phyloP scores from a whole-genome alignment of 306 rosid species.

The Cicer cuneatum region DNA sequence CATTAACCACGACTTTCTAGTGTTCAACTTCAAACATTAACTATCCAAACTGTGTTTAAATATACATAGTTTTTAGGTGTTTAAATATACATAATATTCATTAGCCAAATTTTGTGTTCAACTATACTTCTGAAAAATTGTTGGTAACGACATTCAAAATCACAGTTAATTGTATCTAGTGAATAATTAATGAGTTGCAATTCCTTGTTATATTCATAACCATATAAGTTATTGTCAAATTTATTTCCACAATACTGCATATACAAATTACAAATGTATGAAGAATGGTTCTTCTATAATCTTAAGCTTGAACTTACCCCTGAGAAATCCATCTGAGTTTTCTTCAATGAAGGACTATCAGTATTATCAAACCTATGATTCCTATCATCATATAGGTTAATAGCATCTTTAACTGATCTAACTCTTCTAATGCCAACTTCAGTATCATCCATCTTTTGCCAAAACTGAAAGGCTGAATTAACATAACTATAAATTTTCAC shows the following conservation, averaged over 20 bases:
- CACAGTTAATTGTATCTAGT: no score
- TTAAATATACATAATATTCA: no score
- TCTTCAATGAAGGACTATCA: constrained; percentile 51
- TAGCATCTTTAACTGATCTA: constrained; percentile 64
- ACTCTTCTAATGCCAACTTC: constrained; percentile 53
- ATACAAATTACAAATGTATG: constrained; percentile 26
- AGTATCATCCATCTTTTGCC: constrained; percentile 58
- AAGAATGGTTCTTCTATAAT: constrained; percentile 19
- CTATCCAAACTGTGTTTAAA: no score
- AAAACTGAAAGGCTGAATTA: constrained; percentile 28
- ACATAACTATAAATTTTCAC: constrained; percentile 8
- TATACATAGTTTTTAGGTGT: no score
- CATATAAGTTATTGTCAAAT: no score
- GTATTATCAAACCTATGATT: constrained; percentile 52
- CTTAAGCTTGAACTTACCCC: constrained; percentile 53
- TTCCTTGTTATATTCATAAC: no score
- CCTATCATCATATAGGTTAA: constrained; percentile 60
- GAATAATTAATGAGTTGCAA: no score
- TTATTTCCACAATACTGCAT: background rate
- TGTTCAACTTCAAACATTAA: no score
- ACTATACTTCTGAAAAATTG: no score
- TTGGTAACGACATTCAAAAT: no score
- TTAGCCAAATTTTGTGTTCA: no score
- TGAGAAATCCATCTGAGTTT: constrained; percentile 48
- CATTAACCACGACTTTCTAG: no score